Conservation (phyloP, 306 rosid genomes). For the Gynostemma pentaphyllum region DNA sequence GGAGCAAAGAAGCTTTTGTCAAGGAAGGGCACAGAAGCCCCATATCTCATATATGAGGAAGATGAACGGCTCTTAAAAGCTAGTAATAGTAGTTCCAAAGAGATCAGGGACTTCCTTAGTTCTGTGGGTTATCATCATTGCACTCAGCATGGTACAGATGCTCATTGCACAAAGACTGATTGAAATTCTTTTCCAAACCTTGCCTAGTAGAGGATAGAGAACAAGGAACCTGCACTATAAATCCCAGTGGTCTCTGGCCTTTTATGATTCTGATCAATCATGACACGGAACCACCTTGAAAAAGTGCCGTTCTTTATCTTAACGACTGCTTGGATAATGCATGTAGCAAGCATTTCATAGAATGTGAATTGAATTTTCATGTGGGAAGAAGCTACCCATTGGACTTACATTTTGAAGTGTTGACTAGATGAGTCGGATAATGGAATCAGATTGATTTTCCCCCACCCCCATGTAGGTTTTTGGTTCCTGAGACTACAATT, state of each 20-base stretch:
- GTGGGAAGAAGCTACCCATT: neutral
- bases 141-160: conserved; percentile 83
- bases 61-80: conserved; percentile 79
- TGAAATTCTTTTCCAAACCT: conserved; percentile 9
- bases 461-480: neutral
- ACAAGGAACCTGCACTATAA: neutral
- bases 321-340: neutral
- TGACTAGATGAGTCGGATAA: neutral
- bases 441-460: neutral
- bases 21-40: conserved; percentile 75
- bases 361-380: neutral
- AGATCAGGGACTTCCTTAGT: conserved; percentile 60
- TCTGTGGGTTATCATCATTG: conserved; percentile 72
- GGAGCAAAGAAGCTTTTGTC: conserved; percentile 71
- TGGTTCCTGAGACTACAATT: neutral
- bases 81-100: conserved; percentile 72
- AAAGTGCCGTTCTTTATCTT: neutral
- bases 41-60: conserved; percentile 92
- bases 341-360: neutral
- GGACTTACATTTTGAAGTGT: neutral
- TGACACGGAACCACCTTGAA: neutral
- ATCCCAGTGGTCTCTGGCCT: neutral
- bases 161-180: conserved; percentile 74
- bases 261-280: neutral
- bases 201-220: too few relatives aligned